Evolutionary conservation across 805 yeast species (phyloP).

Genomic region (Candida coquimbonensis): DNA sequence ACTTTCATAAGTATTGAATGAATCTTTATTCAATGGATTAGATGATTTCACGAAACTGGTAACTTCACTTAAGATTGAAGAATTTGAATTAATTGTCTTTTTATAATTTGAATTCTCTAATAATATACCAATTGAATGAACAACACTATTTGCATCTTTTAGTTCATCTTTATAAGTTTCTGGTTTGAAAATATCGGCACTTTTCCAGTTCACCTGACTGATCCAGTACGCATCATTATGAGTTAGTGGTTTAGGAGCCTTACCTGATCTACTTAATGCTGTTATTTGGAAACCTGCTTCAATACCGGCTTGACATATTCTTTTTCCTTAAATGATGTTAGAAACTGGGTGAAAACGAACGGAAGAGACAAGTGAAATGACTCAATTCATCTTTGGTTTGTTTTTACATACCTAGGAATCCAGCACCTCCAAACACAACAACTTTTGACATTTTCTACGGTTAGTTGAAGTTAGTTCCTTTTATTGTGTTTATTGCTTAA

Average conservation of each 20-base stretch:
- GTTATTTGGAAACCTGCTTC: slow-evolving; percentile 57
- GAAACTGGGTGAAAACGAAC: background rate
- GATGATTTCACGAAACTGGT: slow-evolving; percentile 39
- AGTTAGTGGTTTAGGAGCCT: slow-evolving; percentile 31
- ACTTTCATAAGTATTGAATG: slow-evolving; percentile 47
- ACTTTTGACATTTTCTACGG: slow-evolving; percentile 24
- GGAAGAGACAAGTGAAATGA: too few species aligned
- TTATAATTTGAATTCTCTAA: slow-evolving; percentile 69
- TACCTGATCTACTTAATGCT: slow-evolving; percentile 56
- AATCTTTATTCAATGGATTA: slow-evolving; percentile 47
- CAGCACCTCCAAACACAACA: slow-evolving; percentile 83
- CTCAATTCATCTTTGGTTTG: background rate
- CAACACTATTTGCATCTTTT: slow-evolving; percentile 53
- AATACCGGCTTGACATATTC: slow-evolving; percentile 65
- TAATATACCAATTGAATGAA: slow-evolving; percentile 76
- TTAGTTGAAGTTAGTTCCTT: background rate
- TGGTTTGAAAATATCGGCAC: slow-evolving; percentile 65
- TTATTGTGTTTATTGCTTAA: too few species aligned
- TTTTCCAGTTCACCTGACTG: slow-evolving; percentile 53
- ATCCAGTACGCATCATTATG: slow-evolving; percentile 40
- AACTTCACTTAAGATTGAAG: slow-evolving; percentile 27
- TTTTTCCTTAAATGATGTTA: slow-evolving; percentile 29
- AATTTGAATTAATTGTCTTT: slow-evolving; percentile 29
- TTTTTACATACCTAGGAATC: slow-evolving; percentile 41
- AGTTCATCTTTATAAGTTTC: slow-evolving; percentile 44